A percentile compares a stretch with the other conserved stretches of the same genome.
These are phyloP conservation scores for Royoungia palumana DNA, from an alignment of 768 basidiomycete genomes.

Conservation along the genomic window DNA sequence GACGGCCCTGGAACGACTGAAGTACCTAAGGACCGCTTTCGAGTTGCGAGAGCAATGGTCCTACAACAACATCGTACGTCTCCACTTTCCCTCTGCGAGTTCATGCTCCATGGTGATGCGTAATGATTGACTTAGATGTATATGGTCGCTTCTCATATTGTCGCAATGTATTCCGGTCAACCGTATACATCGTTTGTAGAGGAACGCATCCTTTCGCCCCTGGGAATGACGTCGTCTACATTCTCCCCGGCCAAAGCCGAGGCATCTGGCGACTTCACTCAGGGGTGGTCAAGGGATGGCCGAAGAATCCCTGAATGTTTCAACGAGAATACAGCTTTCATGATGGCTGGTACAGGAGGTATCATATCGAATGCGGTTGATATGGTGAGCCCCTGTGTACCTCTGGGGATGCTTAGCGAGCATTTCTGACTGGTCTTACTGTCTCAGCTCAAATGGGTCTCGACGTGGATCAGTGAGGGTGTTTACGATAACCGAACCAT, in stretches of 20 bases:
- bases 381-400: slow-evolving; percentile 31
- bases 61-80: slow-evolving; percentile 38
- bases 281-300: slow-evolving; percentile 33
- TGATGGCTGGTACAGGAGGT: slow-evolving; percentile 40
- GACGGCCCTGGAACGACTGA: slow-evolving; percentile 24
- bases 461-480: slow-evolving; percentile 34
- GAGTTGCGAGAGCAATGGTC: slow-evolving; percentile 37
- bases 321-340: slow-evolving; percentile 20
- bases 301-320: slow-evolving; percentile 34
- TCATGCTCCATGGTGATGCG: not conserved
- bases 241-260: slow-evolving; percentile 34
- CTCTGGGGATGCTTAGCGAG: too few relatives aligned
- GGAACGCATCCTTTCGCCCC: slow-evolving; percentile 38
- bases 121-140: slow-evolving; percentile 36
- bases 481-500: slow-evolving; percentile 29
- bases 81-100: not conserved
- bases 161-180: slow-evolving; percentile 32
- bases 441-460: slow-evolving; percentile 39
- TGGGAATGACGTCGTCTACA: slow-evolving; percentile 41
- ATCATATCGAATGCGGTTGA: slow-evolving; percentile 42
- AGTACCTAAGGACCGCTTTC: slow-evolving; percentile 29
- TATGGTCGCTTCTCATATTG: slow-evolving; percentile 32
- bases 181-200: slow-evolving; percentile 39
- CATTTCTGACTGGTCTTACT: too few relatives aligned
- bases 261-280: slow-evolving; percentile 30